Conservation (phyloP, 2,329 filamentous ascomycete species). For the Microcyclosporella mali region DNA sequence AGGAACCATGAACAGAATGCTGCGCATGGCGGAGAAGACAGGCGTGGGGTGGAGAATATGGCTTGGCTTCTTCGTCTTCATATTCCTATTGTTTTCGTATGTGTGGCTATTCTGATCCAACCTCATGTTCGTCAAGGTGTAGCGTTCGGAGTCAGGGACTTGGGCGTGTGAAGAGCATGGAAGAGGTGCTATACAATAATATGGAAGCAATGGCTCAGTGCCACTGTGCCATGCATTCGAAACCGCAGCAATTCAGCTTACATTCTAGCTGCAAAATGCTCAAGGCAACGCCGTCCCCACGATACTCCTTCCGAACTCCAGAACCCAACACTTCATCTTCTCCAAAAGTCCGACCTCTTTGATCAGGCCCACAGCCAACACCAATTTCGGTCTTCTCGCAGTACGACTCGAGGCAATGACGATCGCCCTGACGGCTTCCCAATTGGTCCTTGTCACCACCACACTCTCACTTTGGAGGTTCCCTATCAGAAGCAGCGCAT, state of each 20-base stretch:
- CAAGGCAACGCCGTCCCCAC: neutral
- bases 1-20: slow-evolving; percentile 95
- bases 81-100: slow-evolving; percentile 78
- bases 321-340: neutral
- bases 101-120: slow-evolving; percentile 73
- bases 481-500: neutral
- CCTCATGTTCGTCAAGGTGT: too few relatives aligned
- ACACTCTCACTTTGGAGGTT: neutral
- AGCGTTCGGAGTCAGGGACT: neutral
- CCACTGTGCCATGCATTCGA: too few relatives aligned
- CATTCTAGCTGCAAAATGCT: neutral
- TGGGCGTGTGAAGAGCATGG: neutral
- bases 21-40: slow-evolving; percentile 87
- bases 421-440: neutral
- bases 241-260: too few relatives aligned
- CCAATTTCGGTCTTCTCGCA: neutral
- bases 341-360: neutral
- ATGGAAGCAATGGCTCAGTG: too few relatives aligned
- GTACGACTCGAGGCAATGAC: neutral
- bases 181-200: neutral
- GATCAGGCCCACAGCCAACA: neutral
- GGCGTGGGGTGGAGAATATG: slow-evolving; percentile 96
- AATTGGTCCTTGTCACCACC: neutral
- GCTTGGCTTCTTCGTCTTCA: slow-evolving; percentile 79
- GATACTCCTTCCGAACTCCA: neutral